A percentile compares a stretch with the other conserved stretches of the same genome.
Conservation (phyloP, 768 basidiomycete genomes). For the Ephemerocybe angulata region DNA sequence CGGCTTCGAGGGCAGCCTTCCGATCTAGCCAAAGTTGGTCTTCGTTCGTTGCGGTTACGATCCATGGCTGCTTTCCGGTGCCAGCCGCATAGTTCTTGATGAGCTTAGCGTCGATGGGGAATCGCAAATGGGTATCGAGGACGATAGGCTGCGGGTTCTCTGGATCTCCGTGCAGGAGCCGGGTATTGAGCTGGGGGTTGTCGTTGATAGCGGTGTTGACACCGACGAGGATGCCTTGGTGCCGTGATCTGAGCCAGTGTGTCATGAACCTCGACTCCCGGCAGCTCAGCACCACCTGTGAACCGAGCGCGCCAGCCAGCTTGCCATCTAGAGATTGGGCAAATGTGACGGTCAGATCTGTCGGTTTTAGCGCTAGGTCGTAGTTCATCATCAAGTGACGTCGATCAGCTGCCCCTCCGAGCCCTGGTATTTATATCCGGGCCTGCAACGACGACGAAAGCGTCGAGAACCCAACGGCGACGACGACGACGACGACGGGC, state of each 20-base stretch:
- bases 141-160: conserved; percentile 65
- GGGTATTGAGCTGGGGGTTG: conserved; percentile 88
- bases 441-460: not conserved
- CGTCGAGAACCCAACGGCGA: not conserved
- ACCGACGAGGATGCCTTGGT: conserved; percentile 90
- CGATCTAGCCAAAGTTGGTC: conserved; percentile 28
- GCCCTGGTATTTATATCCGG: not conserved
- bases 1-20: conserved; percentile 46
- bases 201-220: conserved; percentile 89
- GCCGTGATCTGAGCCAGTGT: conserved; percentile 91
- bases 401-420: not conserved
- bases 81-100: conserved; percentile 59
- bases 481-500: conserved; percentile 2
- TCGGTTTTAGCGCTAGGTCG: conserved; percentile 16
- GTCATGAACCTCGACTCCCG: conserved; percentile 89
- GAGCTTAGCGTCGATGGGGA: conserved; percentile 65
- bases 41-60: conserved; percentile 38
- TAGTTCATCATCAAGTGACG: conserved; percentile 1
- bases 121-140: conserved; percentile 71
- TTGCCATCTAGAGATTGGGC: conserved; percentile 85
- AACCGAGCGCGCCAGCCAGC: conserved; percentile 73
- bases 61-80: conserved; percentile 66
- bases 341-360: conserved; percentile 73
- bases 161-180: conserved; percentile 45
- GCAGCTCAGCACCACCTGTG: conserved; percentile 81